Evolutionary conservation across 2,329 filamentous ascomycete species (phyloP), one percentile per base, ranked within the genome.

Genomic region (Allantophomopsis lycopodina): DNA sequence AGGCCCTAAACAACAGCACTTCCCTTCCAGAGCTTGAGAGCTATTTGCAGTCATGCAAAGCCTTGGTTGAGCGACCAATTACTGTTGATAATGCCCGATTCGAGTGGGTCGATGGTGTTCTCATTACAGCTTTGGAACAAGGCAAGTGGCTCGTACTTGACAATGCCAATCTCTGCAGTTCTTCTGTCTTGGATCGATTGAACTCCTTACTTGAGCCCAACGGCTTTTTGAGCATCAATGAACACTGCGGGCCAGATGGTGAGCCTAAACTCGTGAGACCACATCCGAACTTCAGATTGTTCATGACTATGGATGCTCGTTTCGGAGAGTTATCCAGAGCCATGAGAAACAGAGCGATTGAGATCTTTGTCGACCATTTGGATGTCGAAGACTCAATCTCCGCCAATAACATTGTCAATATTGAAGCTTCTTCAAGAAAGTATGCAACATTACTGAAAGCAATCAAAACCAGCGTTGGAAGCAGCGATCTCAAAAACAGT

Each of bases 101-200:
- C 55, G 86, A 94, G 57, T 98, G 91, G 91, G 76, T 94, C 2
- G 89, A 98, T 55, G 91, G 93, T 42, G 75, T 93, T 36, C 78
- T 98, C 34, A 81, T 96, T 36, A 81, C 87, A 50, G 89, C 91
- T 33, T 67, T 96, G 10, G 73, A 93, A 53, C 68, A 80, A 49
- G 91, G 91, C 12, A 74, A 87, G 44, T 98, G 91, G 91, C 68
- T 98, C 14, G 79, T 98, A 10, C 75, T 98, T 16, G 91, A 98
- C 60, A 95, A 98, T 59, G 91, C 93, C 44, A 98, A 98, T 53
- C 71, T 98, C 42, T 98, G 93, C 63, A 95, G 83, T 52, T 82
- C 89, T 17, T 94, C 89, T 6, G 91, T 98, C 1, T 71, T 98
- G 8, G 91, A 98, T 60, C 75, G 93, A 45, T 65, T 98, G 38